Percentiles rank a stretch among this genome's conserved stretches.
phyloP scores from a whole-genome alignment of 1,284 basidiomycete genomes.

The Microbotryum silenes-acaulis region DNA sequence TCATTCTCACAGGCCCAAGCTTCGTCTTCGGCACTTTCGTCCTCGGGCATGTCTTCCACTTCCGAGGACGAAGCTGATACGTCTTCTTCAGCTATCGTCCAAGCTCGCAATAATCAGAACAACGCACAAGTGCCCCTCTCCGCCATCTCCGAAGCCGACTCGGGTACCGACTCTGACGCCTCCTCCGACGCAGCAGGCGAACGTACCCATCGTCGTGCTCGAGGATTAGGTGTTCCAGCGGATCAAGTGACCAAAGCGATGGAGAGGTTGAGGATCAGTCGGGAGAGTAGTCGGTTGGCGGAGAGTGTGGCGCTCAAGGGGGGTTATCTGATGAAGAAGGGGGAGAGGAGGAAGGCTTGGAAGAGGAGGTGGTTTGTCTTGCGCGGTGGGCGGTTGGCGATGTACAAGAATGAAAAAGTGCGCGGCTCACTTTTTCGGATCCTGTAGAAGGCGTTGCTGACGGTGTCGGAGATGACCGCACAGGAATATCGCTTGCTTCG shows the following conservation, averaged over 20 bases:
- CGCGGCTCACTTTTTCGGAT: constrained; percentile 3
- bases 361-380: constrained; percentile 99
- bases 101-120: constrained; percentile 5
- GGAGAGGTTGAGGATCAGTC: constrained; percentile 4
- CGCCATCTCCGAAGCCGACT: constrained; percentile 30
- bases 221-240: not conserved
- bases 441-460: constrained; percentile 28
- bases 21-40: not conserved
- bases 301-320: constrained; percentile 71
- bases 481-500: constrained; percentile 82
- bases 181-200: constrained; percentile 9
- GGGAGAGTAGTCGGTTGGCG: constrained; percentile 38
- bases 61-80: constrained; percentile 11
- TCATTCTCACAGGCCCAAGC: not conserved
- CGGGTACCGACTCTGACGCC: constrained; percentile 24
- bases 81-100: not conserved
- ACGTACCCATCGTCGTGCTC: not conserved
- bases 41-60: not conserved
- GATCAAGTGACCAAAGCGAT: constrained; percentile 2
- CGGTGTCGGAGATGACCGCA: constrained; percentile 30
- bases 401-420: constrained; percentile 82
- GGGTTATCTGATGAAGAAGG: constrained; percentile 91
- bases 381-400: constrained; percentile 80
- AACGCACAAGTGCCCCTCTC: constrained; percentile 10
- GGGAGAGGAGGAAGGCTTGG: constrained; percentile 95